Evolutionary conservation across 192 early-diverging fungal genomes (phyloP).

Genomic region (Coemansia sp.): DNA sequence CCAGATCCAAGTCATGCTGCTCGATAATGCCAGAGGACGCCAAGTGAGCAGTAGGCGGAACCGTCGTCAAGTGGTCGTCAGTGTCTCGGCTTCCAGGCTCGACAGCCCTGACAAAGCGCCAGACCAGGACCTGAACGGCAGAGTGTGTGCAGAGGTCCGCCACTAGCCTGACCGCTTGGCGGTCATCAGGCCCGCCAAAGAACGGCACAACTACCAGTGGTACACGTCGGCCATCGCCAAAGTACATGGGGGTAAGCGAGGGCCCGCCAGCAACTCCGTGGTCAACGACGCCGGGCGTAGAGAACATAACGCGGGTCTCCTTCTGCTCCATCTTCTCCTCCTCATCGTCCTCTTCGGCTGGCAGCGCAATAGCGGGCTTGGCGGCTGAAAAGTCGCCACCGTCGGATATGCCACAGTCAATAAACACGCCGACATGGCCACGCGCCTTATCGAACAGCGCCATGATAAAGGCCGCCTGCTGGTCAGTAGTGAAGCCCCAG

Average conservation of each 20-base stretch:
- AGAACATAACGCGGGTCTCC: conserved; percentile 10
- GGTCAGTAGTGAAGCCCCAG: conserved; percentile 49
- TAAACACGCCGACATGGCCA: conserved; percentile 60
- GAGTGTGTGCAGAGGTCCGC: conserved; percentile 51
- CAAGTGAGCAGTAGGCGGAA: conserved; percentile 20
- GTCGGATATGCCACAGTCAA: conserved; percentile 68
- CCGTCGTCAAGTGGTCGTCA: conserved; percentile 33
- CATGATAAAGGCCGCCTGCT: conserved; percentile 53
- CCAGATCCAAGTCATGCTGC: conserved; percentile 7
- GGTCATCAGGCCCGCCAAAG: conserved; percentile 73
- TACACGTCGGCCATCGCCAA: conserved; percentile 47
- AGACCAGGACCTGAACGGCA: conserved; percentile 54
- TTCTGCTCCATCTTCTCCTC: background rate
- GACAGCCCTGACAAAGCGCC: conserved; percentile 44
- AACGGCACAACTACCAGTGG: conserved; percentile 70
- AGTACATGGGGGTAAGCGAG: conserved; percentile 9
- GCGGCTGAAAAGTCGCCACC: conserved; percentile 12
- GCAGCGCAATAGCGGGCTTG: background rate
- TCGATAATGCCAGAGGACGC: conserved; percentile 8
- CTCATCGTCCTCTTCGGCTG: background rate
- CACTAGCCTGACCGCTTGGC: conserved; percentile 60
- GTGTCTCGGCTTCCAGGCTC: conserved; percentile 3
- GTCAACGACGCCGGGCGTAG: background rate
- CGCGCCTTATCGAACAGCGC: conserved; percentile 50
- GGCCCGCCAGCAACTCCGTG: background rate